A percentile compares a stretch with the other conserved stretches of the same genome.
Evolutionary conservation across 2,329 filamentous ascomycete genomes (phyloP).

Genomic region (Claviceps fusiformis): DNA sequence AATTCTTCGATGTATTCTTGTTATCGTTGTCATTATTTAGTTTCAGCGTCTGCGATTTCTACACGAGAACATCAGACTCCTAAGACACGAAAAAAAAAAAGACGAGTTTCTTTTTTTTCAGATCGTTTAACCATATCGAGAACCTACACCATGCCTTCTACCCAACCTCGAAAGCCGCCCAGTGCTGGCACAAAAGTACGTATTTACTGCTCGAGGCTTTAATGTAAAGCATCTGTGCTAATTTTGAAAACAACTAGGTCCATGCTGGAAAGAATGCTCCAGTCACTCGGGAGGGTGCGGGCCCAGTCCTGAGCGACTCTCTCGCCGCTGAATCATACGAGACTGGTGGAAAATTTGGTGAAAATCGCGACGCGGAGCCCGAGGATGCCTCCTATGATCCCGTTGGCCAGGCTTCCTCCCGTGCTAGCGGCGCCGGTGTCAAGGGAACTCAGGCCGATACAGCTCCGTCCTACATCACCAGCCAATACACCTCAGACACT

Average conservation of each 20-base stretch:
- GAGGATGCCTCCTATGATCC: slow-evolving; percentile 8
- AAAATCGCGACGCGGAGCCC: slow-evolving; percentile 37
- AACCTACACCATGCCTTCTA: background rate
- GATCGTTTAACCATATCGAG: background rate
- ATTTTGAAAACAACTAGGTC: slow-evolving; percentile 23
- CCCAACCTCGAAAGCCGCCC: background rate
- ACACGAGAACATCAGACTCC: no score
- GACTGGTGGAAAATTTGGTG: slow-evolving; percentile 43
- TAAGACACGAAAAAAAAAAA: background rate
- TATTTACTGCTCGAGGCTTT: no score
- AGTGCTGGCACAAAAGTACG: slow-evolving; percentile 6
- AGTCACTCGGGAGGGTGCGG: slow-evolving; percentile 44
- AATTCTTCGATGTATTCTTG: no score
- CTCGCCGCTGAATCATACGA: slow-evolving; percentile 61
- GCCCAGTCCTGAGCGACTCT: slow-evolving; percentile 52
- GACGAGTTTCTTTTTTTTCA: background rate
- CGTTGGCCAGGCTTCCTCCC: slow-evolving; percentile 28
- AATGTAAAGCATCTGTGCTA: background rate
- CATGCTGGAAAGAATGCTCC: slow-evolving; percentile 33
- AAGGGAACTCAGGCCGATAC: slow-evolving; percentile 9
- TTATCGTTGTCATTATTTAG: no score
- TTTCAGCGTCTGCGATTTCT: no score
- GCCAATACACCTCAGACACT: slow-evolving; percentile 17
- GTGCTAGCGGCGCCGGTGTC: slow-evolving; percentile 3
- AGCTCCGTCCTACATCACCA: slow-evolving; percentile 26